These are phyloP conservation scores for Taxawa tesnikishii DNA, from an alignment of 2,329 filamentous ascomycete genomes.

Conservation along the genomic window DNA sequence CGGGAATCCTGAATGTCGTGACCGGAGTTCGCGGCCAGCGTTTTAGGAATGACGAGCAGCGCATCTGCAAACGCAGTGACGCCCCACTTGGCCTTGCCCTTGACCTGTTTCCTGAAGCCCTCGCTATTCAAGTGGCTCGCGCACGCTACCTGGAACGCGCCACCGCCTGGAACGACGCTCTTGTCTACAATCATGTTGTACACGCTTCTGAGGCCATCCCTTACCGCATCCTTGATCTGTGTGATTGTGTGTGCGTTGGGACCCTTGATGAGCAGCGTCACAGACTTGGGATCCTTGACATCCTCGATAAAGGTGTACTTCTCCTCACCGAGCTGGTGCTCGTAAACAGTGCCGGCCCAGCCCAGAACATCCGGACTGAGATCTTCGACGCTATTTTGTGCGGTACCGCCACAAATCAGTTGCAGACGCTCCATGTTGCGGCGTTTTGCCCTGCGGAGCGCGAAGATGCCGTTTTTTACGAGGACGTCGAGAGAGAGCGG, in stretches of 20 bases:
- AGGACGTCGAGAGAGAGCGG: constrained; percentile 90
- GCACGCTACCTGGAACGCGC: constrained; percentile 91
- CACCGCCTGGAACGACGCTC: constrained; percentile 86
- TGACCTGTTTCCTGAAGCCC: constrained; percentile 76
- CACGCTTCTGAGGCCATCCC: constrained; percentile 87
- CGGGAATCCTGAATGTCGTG: constrained; percentile 92
- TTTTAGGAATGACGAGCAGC: constrained; percentile 92
- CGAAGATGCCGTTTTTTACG: constrained; percentile 95
- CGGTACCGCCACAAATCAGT: constrained; percentile 77
- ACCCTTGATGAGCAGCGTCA: constrained; percentile 94
- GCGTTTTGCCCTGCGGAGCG: constrained; percentile 86
- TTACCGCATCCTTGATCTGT: constrained; percentile 91
- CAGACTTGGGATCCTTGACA: constrained; percentile 96
- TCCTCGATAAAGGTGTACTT: constrained; percentile 99
- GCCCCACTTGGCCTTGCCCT: constrained; percentile 96
- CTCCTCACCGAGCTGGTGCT: constrained; percentile 94
- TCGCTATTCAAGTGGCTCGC: constrained; percentile 79
- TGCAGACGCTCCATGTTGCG: constrained; percentile 98
- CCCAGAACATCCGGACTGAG: constrained; percentile 77
- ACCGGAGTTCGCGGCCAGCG: constrained; percentile 85
- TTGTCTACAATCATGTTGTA: constrained; percentile 99
- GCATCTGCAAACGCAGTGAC: constrained; percentile 93
- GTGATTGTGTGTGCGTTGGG: constrained; percentile 94
- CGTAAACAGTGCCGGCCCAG: constrained; percentile 93
- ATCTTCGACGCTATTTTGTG: constrained; percentile 96